Percentiles rank a stretch among this genome's conserved stretches.
Conservation (phyloP, 768 basidiomycete genomes). For the Suillus brevipes region DNA sequence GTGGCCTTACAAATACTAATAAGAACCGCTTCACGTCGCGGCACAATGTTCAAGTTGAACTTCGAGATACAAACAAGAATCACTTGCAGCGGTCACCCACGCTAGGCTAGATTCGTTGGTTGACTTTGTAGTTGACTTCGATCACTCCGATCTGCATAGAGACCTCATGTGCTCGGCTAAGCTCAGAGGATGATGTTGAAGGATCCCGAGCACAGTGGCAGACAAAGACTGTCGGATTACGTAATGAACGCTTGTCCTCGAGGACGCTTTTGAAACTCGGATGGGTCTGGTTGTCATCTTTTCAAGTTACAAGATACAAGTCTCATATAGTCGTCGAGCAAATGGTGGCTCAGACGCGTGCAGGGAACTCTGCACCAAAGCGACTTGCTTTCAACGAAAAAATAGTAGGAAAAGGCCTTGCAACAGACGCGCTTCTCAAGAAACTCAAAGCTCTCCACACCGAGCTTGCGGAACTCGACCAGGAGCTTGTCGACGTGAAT, state of each 20-base stretch:
- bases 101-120: conserved; percentile 51
- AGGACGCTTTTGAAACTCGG: background rate
- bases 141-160: conserved; percentile 74
- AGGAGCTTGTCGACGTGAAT: conserved; percentile 75
- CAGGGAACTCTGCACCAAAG: conserved; percentile 50
- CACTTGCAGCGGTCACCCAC: conserved; percentile 36
- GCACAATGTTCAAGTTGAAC: conserved; percentile 57
- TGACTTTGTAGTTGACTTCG: conserved; percentile 73
- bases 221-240: background rate
- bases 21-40: conserved; percentile 61
- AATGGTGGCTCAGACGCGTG: conserved; percentile 79
- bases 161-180: background rate
- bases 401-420: conserved; percentile 71
- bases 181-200: background rate
- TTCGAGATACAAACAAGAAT: conserved; percentile 44
- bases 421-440: conserved; percentile 82
- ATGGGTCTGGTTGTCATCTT: background rate
- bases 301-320: background rate
- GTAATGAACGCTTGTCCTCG: background rate
- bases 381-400: conserved; percentile 82
- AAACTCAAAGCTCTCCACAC: conserved; percentile 78
- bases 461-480: conserved; percentile 81
- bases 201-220: background rate
- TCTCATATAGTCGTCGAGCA: conserved; percentile 17
- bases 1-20: conserved; percentile 48